Evolutionary conservation across 495 filamentous ascomycete species (phyloP).

Genomic region (Hypoxylon fragiforme): DNA sequence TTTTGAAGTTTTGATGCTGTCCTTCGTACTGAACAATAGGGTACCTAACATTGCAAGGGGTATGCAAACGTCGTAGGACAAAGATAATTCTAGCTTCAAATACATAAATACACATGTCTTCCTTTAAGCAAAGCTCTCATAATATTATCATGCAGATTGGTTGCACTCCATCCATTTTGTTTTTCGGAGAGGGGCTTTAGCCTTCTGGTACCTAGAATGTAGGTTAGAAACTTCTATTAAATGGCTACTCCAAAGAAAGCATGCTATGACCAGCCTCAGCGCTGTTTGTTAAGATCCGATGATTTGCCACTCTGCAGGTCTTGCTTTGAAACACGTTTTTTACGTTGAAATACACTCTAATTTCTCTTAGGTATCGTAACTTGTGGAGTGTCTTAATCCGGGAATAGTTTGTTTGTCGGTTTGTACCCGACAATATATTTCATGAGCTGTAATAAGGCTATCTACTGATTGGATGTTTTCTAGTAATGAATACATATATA

Average conservation of each 20-base stretch:
- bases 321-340: conserved; percentile 29
- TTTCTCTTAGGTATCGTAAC: conserved; percentile 4
- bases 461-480: neutral
- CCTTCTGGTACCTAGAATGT: too few species aligned
- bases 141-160: too few species aligned
- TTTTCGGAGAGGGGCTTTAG: too few species aligned
- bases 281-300: too few species aligned
- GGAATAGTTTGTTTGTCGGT: conserved; percentile 6
- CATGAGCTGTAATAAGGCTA: neutral
- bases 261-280: conserved; percentile 15
- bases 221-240: too few species aligned
- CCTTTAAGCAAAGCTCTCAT: too few species aligned
- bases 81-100: neutral
- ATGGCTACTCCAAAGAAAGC: too few species aligned
- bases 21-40: too few species aligned
- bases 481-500: too few species aligned
- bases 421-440: conserved; percentile 1
- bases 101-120: too few species aligned
- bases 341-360: conserved; percentile 10
- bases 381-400: conserved; percentile 3
- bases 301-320: conserved; percentile 19
- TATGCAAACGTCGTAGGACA: neutral
- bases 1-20: too few species aligned
- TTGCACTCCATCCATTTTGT: too few species aligned
- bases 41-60: neutral